Evolutionary conservation across 2,329 filamentous ascomycete species (phyloP).

Genomic region (Pseudogymnoascus sp.): DNA sequence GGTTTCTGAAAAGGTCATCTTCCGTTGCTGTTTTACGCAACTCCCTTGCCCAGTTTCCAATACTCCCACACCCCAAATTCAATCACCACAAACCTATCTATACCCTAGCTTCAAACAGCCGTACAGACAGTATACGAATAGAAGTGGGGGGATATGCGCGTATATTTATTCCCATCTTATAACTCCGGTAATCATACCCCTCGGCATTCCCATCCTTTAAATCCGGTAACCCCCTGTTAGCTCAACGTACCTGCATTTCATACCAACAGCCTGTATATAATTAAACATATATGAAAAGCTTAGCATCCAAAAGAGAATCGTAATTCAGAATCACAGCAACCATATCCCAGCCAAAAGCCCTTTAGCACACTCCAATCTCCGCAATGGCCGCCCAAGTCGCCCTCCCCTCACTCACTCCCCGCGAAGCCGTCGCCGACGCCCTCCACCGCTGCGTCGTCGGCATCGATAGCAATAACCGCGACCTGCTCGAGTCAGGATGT

Average conservation of each 20-base stretch:
- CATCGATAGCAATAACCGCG: slow-evolving; percentile 19
- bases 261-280: not conserved
- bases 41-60: not conserved
- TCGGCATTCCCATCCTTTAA: not conserved
- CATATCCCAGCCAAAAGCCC: not conserved
- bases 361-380: not conserved
- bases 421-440: slow-evolving; percentile 24
- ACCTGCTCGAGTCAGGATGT: slow-evolving; percentile 22
- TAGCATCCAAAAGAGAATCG: not conserved
- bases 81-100: not conserved
- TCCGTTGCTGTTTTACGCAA: too few species aligned
- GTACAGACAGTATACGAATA: not conserved
- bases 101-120: not conserved
- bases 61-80: not conserved
- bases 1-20: not conserved
- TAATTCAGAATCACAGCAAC: not conserved
- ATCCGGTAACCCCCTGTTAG: not conserved
- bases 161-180: not conserved
- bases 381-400: not conserved
- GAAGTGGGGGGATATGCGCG: not conserved
- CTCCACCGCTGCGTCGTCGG: slow-evolving; percentile 22
- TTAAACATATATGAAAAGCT: not conserved
- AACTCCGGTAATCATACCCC: not conserved
- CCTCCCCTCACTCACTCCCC: slow-evolving; percentile 18
- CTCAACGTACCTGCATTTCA: not conserved